These are phyloP conservation scores for Aspergillus nidulans DNA, from an alignment of 495 filamentous ascomycete genomes.

Conservation along the genomic window DNA sequence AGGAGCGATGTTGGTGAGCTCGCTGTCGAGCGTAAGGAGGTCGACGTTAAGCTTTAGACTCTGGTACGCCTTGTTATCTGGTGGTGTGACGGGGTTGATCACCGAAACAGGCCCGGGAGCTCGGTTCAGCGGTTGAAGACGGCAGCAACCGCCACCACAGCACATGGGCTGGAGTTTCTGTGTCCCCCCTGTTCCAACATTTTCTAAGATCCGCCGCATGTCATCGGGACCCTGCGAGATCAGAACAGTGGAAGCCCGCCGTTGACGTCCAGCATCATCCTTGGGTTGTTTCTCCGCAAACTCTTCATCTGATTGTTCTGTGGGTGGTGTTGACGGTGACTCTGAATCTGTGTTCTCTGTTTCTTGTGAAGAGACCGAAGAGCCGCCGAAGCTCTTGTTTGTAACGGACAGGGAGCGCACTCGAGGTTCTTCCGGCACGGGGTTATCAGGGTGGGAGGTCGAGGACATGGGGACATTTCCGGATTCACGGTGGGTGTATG, in stretches of 20 bases:
- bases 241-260: constrained; percentile 75
- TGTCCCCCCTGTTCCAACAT: constrained; percentile 39
- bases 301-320: constrained; percentile 49
- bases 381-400: constrained; percentile 40
- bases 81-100: constrained; percentile 53
- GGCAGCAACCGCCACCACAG: constrained; percentile 92
- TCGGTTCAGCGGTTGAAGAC: constrained; percentile 53
- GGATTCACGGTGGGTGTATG: constrained; percentile 26
- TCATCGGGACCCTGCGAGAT: constrained; percentile 73
- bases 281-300: constrained; percentile 24
- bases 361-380: constrained; percentile 32
- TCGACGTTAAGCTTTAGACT: constrained; percentile 72
- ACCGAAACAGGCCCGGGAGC: constrained; percentile 48
- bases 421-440: constrained; percentile 52
- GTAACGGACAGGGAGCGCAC: constrained; percentile 39
- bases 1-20: constrained; percentile 63
- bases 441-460: constrained; percentile 53
- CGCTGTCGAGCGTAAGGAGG: constrained; percentile 60
- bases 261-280: constrained; percentile 37
- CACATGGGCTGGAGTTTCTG: constrained; percentile 62
- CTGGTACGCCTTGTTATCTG: constrained; percentile 79
- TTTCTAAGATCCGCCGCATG: constrained; percentile 58
- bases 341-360: constrained; percentile 39
- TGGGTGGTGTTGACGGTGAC: constrained; percentile 48
- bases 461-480: constrained; percentile 39